Evolutionary conservation across 352 stramenopile species (phyloP).

Genomic region (Phytophthora syringae): DNA sequence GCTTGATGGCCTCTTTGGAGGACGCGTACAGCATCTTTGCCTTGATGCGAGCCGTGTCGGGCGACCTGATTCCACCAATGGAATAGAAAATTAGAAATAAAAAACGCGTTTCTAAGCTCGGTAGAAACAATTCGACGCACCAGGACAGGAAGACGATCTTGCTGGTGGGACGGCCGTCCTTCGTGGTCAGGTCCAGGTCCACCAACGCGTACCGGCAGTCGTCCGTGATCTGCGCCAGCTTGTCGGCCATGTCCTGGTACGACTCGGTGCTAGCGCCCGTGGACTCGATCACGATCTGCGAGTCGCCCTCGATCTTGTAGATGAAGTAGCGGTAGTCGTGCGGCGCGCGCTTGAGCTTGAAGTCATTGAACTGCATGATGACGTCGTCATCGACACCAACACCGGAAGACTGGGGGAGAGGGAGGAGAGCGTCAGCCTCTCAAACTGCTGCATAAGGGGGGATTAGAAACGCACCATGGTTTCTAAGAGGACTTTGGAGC

Average conservation of each 20-base stretch:
- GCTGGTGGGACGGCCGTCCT: constrained; percentile 88
- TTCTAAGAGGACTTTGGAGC: constrained; percentile 19
- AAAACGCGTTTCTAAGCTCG: background rate
- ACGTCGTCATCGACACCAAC: constrained; percentile 94
- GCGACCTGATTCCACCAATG: constrained; percentile 63
- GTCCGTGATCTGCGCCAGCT: constrained; percentile 74
- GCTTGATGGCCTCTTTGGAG: constrained; percentile 96
- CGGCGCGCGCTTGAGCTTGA: constrained; percentile 94
- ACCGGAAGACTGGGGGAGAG: constrained; percentile 86
- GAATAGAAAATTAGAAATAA: background rate
- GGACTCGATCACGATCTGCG: constrained; percentile 94
- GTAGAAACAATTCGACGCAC: constrained; percentile 43
- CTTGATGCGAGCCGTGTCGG: constrained; percentile 93
- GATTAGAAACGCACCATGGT: constrained; percentile 28
- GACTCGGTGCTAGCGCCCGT: constrained; percentile 75
- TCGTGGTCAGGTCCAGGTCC: constrained; percentile 90
- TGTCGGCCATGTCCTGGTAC: constrained; percentile 90
- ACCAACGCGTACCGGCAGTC: constrained; percentile 91
- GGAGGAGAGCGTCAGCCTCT: constrained; percentile 4
- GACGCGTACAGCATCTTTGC: constrained; percentile 96
- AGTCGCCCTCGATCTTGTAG: constrained; percentile 95
- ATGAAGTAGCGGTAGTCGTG: constrained; percentile 96
- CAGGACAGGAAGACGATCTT: constrained; percentile 94
- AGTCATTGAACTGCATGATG: constrained; percentile 94
- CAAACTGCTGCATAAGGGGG: background rate